Conservation (phyloP, 768 basidiomycete species). For the Pisolithus tinctorius region DNA sequence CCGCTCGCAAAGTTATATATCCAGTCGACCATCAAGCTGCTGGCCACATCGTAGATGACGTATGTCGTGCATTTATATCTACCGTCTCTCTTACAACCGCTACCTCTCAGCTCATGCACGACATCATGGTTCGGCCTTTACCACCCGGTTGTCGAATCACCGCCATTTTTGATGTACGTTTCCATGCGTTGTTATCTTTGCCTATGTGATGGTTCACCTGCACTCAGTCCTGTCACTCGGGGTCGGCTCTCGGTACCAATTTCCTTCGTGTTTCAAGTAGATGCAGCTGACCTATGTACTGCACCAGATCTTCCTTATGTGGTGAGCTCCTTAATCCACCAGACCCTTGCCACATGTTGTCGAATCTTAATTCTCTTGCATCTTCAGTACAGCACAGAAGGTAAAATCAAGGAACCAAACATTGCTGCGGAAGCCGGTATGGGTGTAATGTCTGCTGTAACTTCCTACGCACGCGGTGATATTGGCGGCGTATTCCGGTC, state of each 20-base stretch:
- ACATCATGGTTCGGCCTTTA: constrained; percentile 71
- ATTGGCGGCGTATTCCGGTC: constrained; percentile 71
- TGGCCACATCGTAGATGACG: constrained; percentile 87
- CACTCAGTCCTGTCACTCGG: constrained; percentile 79
- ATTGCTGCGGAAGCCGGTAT: constrained; percentile 81
- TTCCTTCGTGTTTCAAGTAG: not conserved
- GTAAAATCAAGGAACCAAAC: constrained; percentile 93
- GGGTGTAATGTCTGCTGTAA: constrained; percentile 72
- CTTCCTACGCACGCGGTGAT: constrained; percentile 74
- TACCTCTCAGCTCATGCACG: constrained; percentile 54
- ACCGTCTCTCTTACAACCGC: constrained; percentile 1
- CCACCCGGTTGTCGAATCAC: constrained; percentile 88
- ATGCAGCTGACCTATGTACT: not conserved
- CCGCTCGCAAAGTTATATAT: constrained; percentile 59
- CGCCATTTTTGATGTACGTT: constrained; percentile 65
- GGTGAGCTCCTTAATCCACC: constrained; percentile 17
- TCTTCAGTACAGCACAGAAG: constrained; percentile 84
- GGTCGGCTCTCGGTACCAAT: constrained; percentile 66
- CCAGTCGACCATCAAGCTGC: constrained; percentile 63
- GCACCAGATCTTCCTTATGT: not conserved
- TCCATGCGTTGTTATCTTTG: not conserved
- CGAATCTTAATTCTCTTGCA: constrained; percentile 9
- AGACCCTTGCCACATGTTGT: constrained; percentile 67
- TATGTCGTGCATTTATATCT: constrained; percentile 30
- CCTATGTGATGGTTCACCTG: constrained; percentile 1